Base-by-base conservation (phyloP, 2,329 filamentous ascomycete genomes). In the Alternaria triticina region DNA sequence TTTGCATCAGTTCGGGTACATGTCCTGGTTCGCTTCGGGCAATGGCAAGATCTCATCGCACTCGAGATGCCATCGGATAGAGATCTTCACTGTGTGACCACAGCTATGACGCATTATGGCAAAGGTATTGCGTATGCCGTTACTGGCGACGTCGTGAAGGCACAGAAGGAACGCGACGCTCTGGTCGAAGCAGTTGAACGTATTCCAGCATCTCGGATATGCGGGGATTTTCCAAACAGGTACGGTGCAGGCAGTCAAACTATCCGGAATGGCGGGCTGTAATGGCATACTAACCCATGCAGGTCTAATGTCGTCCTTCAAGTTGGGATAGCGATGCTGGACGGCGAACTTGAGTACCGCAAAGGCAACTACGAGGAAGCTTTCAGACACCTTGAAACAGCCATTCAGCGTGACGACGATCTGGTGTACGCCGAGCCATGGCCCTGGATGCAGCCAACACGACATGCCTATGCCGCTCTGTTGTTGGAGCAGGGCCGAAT, bases 361-460 rank as follows among this genome's bases (percentile, higher is more conserved):
- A 82, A 82, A 4, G 85, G 84, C 0, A 85, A 90, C 54, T 84
- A 86, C 57, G 84, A 87, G 0, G 51, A 74, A 0, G 91, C 90
- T 0, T 93, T 91, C 72, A 71, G 79, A 4, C 83, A 87, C 55
- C 81, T 94, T 3, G 83, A 85, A 2, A 81, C 81, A 11, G 85
- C 90, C 0, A 87, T 91, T 22, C 73, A 79, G 1, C 82, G 86
- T 3, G 89, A 92, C 65, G 90, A 91, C 70, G 78, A 76, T 0
- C 82, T 93, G 27, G 88, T 87, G 0, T 93, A 91, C 64, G 89
- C 90, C 52, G 91, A 94, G 74, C 91, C 91, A 0, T 93, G 90
- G 90, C 89, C 89, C 0, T 93, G 91, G 90, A 92, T 93, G 90
- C 89, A 91, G 73, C 91, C 91, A 0, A 86, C 88, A 0, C 83